Percentiles rank a stretch among this genome's conserved stretches.
Evolutionary conservation across 2,329 filamentous ascomycete genomes (phyloP).

Genomic region (Aspergillus sclerotialis): DNA sequence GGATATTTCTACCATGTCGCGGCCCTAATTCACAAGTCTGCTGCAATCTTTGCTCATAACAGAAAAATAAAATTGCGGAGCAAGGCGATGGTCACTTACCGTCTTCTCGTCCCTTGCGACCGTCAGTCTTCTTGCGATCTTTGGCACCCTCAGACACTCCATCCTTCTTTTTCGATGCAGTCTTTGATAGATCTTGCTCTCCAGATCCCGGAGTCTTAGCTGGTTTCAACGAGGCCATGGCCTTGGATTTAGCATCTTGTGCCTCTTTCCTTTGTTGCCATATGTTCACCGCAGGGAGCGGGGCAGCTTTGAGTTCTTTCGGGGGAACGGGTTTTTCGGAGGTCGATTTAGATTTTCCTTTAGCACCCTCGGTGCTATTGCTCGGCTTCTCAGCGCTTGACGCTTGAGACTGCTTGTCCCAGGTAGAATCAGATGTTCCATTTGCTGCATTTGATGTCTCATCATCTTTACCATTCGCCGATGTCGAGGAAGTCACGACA

Average conservation of each 20-base stretch:
- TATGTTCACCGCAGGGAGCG: constrained; percentile 75
- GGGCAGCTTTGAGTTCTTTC: constrained; percentile 67
- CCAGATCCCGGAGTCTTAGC: constrained; percentile 19
- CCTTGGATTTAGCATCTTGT: constrained; percentile 45
- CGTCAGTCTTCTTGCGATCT: constrained; percentile 30
- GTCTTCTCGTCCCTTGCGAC: constrained; percentile 37
- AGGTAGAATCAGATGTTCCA: constrained; percentile 57
- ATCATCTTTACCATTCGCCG: constrained; percentile 52
- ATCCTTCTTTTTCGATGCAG: constrained; percentile 34
- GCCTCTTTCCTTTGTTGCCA: constrained; percentile 77
- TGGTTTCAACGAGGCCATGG: constrained; percentile 22
- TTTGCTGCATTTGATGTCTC: constrained; percentile 57
- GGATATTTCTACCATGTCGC: constrained; percentile 8
- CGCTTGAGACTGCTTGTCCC: constrained; percentile 60
- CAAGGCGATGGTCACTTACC: too few relatives aligned
- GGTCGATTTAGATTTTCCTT: constrained; percentile 47
- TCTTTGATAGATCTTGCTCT: constrained; percentile 36
- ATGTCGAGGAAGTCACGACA: constrained; percentile 46
- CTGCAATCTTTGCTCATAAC: too few relatives aligned
- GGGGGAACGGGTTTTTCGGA: constrained; percentile 56
- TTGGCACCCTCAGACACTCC: constrained; percentile 21
- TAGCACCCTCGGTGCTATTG: constrained; percentile 37
- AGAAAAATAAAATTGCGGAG: too few relatives aligned
- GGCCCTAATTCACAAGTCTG: constrained; percentile 1
- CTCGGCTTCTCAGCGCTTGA: constrained; percentile 53